Evolutionary conservation across 192 early-diverging fungal genomes (phyloP), one percentile per base, ranked within the genome.

Genomic region (Dimargaris verticillata): DNA sequence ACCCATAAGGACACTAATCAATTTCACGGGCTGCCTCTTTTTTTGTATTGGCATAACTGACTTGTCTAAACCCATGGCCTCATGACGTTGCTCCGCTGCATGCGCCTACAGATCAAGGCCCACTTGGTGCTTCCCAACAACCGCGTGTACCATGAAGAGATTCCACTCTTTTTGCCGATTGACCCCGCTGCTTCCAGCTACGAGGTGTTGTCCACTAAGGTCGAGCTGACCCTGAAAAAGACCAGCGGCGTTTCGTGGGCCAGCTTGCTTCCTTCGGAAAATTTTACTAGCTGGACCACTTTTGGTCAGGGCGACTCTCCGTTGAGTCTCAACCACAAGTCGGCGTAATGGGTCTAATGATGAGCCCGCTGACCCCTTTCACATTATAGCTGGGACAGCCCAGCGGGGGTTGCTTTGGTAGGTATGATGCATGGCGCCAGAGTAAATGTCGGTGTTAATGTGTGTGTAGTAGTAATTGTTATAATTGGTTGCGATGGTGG

Each of bases 241-340:
- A 78, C 74, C 2, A 88, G 86, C 64, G 89, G 88, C 28, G 77
- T 92, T 41, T 84, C 80, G 33, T 93, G 91, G 91, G 78, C 87
- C 28, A 70, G 83, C 20, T 68, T 93, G 28, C 88, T 83, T 63
- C 83, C 84, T 28, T 82, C 70, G 28, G 70, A 69, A 20, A 72
- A 81, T 28, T 67, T 87, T 38, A 79, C 69, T 50, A 74, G 70
- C 59, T 86, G 86, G 83, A 93, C 91, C 7, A 92, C 91, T 0
- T 93, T 93, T 76, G 76, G 76, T n/a, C 45, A 42, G 5, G 71
- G 66, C 33, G 81, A 62, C 44, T 62, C 61, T 3, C 51, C 61
- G 1, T 15, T 53, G 15, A 17, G 29, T 1, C 26, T 62, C 15
- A 28, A n/a, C 55, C 25, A 58, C 33, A 38, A 38, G 33, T 2